Evolutionary conservation across 495 filamentous ascomycete genomes (phyloP).

Genomic region (Annulohypoxylon bovei): DNA sequence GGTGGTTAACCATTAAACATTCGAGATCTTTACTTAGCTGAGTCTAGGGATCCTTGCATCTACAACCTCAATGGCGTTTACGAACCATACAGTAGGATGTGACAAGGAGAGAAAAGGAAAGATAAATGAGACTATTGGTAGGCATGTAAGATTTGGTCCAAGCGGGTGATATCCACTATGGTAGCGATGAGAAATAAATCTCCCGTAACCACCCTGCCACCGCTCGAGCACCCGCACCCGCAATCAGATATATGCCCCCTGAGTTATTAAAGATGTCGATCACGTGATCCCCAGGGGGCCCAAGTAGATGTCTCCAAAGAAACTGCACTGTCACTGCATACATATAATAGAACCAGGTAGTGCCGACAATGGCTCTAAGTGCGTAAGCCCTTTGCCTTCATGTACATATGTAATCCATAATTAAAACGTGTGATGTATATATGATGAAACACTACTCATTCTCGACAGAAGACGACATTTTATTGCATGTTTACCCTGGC

Average conservation of each 20-base stretch:
- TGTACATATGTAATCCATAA: not conserved
- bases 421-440: not conserved
- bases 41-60: conserved; percentile 8
- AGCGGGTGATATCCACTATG: not conserved
- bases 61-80: not conserved
- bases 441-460: not conserved
- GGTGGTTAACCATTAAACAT: not conserved
- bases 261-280: not conserved
- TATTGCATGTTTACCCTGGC: not conserved
- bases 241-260: not conserved
- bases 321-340: not conserved
- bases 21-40: conserved; percentile 10
- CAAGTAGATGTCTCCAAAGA: not conserved
- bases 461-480: not conserved
- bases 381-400: not conserved
- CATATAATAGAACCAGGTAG: not conserved
- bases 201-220: not conserved
- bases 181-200: conserved; percentile 3
- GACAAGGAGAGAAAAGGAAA: not conserved
- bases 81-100: not conserved
- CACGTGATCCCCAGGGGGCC: conserved; percentile 9
- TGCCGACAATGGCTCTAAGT: not conserved
- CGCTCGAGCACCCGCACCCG: too few species aligned
- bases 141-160: not conserved
- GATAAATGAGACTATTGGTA: not conserved